Percentiles rank a stretch among this genome's conserved stretches.
These are phyloP conservation scores for Naganishia onofrii DNA, from an alignment of 768 basidiomycete genomes.

Conservation along the genomic window DNA sequence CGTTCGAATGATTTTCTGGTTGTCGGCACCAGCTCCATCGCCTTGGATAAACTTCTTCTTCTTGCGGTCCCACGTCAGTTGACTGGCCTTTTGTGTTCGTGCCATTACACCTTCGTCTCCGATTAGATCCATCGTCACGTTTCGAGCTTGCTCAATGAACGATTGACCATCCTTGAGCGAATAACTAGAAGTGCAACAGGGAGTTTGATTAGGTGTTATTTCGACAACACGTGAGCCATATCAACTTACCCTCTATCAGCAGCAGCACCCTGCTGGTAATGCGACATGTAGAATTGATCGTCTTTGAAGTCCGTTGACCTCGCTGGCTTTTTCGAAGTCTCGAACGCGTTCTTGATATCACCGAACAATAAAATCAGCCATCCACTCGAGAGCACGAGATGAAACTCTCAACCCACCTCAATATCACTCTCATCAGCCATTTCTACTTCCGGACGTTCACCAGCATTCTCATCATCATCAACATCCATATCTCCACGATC, in stretches of 20 bases:
- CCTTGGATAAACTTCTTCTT: conserved; percentile 91
- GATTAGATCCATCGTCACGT: conserved; percentile 75
- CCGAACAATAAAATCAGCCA: background rate
- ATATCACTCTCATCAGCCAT: conserved; percentile 80
- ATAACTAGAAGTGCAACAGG: conserved; percentile 60
- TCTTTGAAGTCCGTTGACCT: conserved; percentile 62
- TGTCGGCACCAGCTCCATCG: conserved; percentile 80
- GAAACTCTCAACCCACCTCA: conserved; percentile 56
- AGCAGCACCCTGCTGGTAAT: conserved; percentile 79
- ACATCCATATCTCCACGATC: conserved; percentile 38
- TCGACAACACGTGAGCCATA: no score
- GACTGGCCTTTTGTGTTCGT: conserved; percentile 56
- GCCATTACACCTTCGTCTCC: conserved; percentile 69
- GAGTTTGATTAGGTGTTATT: background rate
- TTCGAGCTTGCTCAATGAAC: conserved; percentile 77
- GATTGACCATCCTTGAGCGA: conserved; percentile 81
- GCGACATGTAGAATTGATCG: conserved; percentile 83
- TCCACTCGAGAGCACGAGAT: background rate
- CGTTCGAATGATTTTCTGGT: conserved; percentile 86
- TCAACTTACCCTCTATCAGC: conserved; percentile 85
- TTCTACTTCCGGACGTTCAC: conserved; percentile 54
- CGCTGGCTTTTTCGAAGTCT: conserved; percentile 57
- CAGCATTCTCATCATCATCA: conserved; percentile 52
- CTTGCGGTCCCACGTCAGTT: conserved; percentile 88
- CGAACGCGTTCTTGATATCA: conserved; percentile 64